phyloP scores from a whole-genome alignment of 805 yeast species.

The Novakomyces olei region DNA sequence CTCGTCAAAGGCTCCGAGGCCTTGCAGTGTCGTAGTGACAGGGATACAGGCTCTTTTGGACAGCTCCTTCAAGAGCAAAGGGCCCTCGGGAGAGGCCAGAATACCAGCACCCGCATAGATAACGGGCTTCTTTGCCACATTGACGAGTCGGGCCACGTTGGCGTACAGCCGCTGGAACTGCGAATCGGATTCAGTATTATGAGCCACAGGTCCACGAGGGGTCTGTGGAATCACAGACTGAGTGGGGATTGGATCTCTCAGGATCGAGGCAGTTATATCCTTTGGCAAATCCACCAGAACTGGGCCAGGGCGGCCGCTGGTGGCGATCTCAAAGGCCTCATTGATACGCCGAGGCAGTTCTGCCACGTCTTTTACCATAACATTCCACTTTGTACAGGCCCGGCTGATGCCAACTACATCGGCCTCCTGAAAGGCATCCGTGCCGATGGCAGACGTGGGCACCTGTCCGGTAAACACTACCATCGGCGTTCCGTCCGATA shows the following conservation, averaged over 20 bases:
- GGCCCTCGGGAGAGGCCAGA: constrained; percentile 58
- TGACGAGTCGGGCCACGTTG: constrained; percentile 58
- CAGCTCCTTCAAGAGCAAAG: constrained; percentile 52
- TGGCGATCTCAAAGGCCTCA: constrained; percentile 95
- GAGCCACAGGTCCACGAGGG: constrained; percentile 28
- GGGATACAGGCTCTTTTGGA: constrained; percentile 85
- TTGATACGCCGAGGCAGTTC: constrained; percentile 89
- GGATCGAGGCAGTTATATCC: constrained; percentile 85
- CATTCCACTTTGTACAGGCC: constrained; percentile 97
- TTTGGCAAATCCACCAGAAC: constrained; percentile 93
- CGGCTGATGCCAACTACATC: constrained; percentile 93
- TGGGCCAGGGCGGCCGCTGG: constrained; percentile 93
- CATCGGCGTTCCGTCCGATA: constrained; percentile 91
- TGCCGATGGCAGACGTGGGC: constrained; percentile 84
- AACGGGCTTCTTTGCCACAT: constrained; percentile 68
- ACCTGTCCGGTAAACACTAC: constrained; percentile 97
- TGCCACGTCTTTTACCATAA: constrained; percentile 85
- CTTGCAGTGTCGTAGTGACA: constrained; percentile 88
- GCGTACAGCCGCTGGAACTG: constrained; percentile 52
- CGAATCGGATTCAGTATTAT: constrained; percentile 47
- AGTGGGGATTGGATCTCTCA: constrained; percentile 75
- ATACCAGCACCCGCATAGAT: constrained; percentile 87
- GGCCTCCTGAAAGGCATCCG: constrained; percentile 98
- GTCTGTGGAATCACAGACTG: constrained; percentile 35
- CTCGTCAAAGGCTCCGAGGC: constrained; percentile 86